Evolutionary conservation across 2,329 filamentous ascomycete genomes (phyloP).

Genomic region (Penicillium expansum): DNA sequence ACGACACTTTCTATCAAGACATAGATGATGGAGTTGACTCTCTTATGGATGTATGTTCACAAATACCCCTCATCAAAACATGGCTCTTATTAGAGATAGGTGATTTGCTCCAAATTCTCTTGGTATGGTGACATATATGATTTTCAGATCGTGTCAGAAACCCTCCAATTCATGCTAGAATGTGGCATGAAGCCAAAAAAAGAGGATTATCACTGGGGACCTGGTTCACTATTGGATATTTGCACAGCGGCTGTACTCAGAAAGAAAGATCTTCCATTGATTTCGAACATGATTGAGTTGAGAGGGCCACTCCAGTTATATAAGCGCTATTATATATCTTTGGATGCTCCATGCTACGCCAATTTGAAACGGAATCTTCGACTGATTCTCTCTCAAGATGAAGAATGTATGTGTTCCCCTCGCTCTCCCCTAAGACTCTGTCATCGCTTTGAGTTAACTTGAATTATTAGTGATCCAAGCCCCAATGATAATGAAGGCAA

Average conservation of each 20-base stretch:
- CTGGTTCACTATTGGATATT: not conserved
- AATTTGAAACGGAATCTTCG: constrained; percentile 1
- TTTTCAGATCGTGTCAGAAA: not conserved
- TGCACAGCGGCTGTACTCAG: not conserved
- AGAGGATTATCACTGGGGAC: not conserved
- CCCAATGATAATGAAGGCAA: not conserved
- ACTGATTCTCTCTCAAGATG: not conserved
- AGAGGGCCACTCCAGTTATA: not conserved
- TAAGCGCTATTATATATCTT: accelerated
- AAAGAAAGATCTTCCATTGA: not conserved
- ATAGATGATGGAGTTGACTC: not conserved
- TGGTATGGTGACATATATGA: accelerated
- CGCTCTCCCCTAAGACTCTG: too few species aligned
- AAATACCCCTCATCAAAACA: not conserved
- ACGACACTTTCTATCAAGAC: not conserved
- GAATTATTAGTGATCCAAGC: not conserved
- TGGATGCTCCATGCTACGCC: not conserved
- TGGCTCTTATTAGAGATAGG: not conserved
- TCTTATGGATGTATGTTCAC: not conserved
- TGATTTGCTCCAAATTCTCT: not conserved
- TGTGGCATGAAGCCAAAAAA: not conserved
- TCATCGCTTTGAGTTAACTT: not conserved
- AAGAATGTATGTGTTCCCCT: not conserved
- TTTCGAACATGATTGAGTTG: not conserved
- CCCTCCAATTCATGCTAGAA: not conserved